phyloP scores from a whole-genome alignment of 1,139 yeast genomes.

The Zygosaccharomyces pseudobailii region DNA sequence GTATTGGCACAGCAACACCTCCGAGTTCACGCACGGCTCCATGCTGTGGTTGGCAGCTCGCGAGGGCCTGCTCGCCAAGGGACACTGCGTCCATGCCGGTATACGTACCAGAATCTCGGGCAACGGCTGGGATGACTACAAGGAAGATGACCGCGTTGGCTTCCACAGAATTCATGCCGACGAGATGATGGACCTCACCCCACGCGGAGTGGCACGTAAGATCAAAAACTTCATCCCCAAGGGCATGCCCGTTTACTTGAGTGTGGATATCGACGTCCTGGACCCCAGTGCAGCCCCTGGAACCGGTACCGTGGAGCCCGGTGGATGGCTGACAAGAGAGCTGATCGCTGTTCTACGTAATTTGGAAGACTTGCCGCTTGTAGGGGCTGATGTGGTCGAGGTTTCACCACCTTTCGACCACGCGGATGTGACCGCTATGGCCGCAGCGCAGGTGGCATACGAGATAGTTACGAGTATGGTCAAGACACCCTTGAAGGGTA shows the following conservation, averaged over 20 bases:
- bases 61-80: conserved; percentile 55
- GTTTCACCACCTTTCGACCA: conserved; percentile 70
- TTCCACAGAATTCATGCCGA: conserved; percentile 63
- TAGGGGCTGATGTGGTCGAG: conserved; percentile 77
- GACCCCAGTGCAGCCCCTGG: conserved; percentile 82
- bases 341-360: conserved; percentile 56
- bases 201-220: conserved; percentile 46
- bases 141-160: conserved; percentile 60
- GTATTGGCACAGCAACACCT: conserved; percentile 63
- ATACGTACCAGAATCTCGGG: conserved; percentile 66
- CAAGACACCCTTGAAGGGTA: conserved; percentile 27
- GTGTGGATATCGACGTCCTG: conserved; percentile 74
- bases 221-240: conserved; percentile 49
- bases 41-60: conserved; percentile 75
- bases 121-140: conserved; percentile 49
- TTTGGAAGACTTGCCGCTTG: conserved; percentile 54
- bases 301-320: conserved; percentile 80
- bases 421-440: conserved; percentile 69
- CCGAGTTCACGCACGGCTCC: conserved; percentile 70
- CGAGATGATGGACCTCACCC: conserved; percentile 60
- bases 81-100: conserved; percentile 64
- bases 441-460: conserved; percentile 71
- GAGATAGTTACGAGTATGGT: conserved; percentile 72
- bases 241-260: conserved; percentile 61
- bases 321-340: conserved; percentile 79